phyloP scores from a whole-genome alignment of 2,329 filamentous ascomycete genomes.

The Fusarium bactridioides region DNA sequence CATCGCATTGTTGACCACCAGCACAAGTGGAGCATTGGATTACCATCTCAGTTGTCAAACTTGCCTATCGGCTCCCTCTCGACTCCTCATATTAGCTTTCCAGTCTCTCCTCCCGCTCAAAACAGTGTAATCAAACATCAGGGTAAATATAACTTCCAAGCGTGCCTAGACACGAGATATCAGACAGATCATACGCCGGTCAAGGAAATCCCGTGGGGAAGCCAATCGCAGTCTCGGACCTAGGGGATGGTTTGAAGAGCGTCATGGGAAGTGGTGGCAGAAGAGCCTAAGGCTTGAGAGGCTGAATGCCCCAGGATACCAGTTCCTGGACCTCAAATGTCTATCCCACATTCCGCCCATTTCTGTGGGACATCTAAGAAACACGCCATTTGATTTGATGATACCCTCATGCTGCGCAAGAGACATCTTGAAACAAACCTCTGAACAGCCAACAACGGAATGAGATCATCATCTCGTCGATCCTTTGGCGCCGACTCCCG shows the following conservation, averaged over 20 bases:
- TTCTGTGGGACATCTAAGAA: conserved; percentile 21
- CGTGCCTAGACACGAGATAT: conserved; percentile 11
- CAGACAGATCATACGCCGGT: conserved; percentile 4
- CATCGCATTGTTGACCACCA: conserved; percentile 13
- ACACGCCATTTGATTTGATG: conserved; percentile 33
- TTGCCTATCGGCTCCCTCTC: conserved; percentile 8
- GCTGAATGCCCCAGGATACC: conserved; percentile 24
- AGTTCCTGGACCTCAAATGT: conserved; percentile 18
- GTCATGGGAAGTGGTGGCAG: conserved; percentile 32
- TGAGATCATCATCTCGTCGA: conserved; percentile 44
- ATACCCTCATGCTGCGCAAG: conserved; percentile 16
- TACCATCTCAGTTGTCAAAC: not conserved
- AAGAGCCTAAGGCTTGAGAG: conserved; percentile 21
- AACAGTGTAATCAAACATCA: not conserved
- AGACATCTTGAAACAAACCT: conserved; percentile 43
- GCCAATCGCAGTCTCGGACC: conserved; percentile 33
- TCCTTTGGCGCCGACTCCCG: conserved; percentile 42
- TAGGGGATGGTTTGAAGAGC: conserved; percentile 31
- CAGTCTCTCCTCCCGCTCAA: not conserved
- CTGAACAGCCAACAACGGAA: conserved; percentile 40
- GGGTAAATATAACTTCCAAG: conserved; percentile 7
- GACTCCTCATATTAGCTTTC: not conserved
- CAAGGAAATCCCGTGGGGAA: conserved; percentile 31
- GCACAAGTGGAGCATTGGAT: conserved; percentile 1
- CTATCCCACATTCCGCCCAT: conserved; percentile 32